Evolutionary conservation across 2,329 filamentous ascomycete genomes (phyloP).

Genomic region (Coniochaeta hoffmannii): DNA sequence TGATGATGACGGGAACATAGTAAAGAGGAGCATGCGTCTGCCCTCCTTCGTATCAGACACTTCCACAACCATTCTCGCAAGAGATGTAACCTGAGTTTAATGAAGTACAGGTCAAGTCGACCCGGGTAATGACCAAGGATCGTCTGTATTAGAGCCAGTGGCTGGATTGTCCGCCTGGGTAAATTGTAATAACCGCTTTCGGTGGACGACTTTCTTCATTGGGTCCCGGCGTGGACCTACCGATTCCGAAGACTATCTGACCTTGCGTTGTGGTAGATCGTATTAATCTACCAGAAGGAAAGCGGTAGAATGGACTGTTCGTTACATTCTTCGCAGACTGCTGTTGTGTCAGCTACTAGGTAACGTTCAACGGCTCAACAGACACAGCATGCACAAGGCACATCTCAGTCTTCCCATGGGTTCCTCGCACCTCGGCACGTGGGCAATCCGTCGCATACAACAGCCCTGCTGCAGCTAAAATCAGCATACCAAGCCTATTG

Average conservation of each 20-base stretch:
- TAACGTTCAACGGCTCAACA: not conserved
- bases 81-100: not conserved
- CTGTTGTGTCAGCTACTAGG: not conserved
- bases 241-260: not conserved
- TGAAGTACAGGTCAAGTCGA: not conserved
- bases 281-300: not conserved
- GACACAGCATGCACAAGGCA: not conserved
- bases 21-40: not conserved
- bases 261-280: not conserved
- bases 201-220: not conserved
- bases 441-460: not conserved
- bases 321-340: not conserved
- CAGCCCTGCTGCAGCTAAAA: not conserved
- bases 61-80: not conserved
- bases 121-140: not conserved
- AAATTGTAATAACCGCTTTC: not conserved
- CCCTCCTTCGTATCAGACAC: not conserved
- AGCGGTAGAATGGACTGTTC: not conserved
- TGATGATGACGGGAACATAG: not conserved
- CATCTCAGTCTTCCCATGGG: not conserved
- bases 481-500: not conserved
- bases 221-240: not conserved
- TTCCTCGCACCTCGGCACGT: not conserved
- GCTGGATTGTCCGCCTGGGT: not conserved
- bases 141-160: not conserved